phyloP scores from a whole-genome alignment of 345 rosid species.

The Eutrema japonicum region DNA sequence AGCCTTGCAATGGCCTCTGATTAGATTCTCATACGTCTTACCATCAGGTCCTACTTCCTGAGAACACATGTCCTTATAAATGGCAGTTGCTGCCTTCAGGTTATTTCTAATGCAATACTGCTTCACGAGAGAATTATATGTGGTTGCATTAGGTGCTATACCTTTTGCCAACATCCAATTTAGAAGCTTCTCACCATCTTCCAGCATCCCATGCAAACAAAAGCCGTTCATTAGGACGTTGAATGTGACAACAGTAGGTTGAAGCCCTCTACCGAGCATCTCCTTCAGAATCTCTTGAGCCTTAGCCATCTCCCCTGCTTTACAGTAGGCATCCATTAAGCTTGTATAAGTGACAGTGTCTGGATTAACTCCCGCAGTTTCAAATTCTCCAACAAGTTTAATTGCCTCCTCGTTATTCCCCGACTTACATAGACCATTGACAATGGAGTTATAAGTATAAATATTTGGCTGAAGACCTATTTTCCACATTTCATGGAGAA shows the following conservation, averaged over 20 bases:
- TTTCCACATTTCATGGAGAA: constrained; percentile 79
- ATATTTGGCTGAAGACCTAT: constrained; percentile 81
- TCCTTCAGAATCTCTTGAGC: constrained; percentile 68
- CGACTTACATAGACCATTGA: constrained; percentile 84
- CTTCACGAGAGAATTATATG: constrained; percentile 85
- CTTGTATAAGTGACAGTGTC: constrained; percentile 80
- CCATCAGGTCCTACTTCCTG: constrained; percentile 70
- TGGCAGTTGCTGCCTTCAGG: constrained; percentile 54
- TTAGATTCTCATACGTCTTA: constrained; percentile 77
- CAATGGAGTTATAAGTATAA: constrained; percentile 70
- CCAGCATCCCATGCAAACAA: constrained; percentile 79
- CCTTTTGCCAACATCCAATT: constrained; percentile 89
- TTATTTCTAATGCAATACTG: constrained; percentile 66
- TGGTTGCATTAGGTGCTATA: constrained; percentile 70
- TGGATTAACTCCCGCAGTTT: constrained; percentile 59
- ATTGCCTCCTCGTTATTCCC: constrained; percentile 70
- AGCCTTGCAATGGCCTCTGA: constrained; percentile 92
- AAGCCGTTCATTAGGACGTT: constrained; percentile 91
- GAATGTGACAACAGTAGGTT: constrained; percentile 80
- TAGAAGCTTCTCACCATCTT: constrained; percentile 76
- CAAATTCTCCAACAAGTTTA: constrained; percentile 77
- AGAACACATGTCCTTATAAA: constrained; percentile 64
- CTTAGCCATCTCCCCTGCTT: constrained; percentile 66
- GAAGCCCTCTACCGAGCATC: constrained; percentile 78
- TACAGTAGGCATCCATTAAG: constrained; percentile 81